Percentiles rank a stretch among this genome's conserved stretches.
phyloP scores from a whole-genome alignment of 208 protist genomes.

The Crithidia sp. region DNA sequence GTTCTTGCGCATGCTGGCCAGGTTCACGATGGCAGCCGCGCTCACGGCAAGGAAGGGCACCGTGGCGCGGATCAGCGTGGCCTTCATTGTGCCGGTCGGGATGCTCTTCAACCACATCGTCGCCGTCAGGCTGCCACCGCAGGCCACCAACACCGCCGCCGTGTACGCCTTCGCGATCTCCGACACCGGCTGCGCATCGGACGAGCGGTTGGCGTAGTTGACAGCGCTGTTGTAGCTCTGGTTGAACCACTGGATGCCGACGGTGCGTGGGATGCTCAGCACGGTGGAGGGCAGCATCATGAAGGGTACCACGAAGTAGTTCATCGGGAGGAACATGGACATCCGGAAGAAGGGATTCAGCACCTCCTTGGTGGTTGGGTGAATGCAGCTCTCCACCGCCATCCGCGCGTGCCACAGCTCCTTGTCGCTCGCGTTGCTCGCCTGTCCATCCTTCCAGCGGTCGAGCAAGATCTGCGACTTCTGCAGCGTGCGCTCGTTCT shows the following conservation, averaged over 20 bases:
- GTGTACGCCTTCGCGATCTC: constrained; percentile 85
- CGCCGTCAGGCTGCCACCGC: constrained; percentile 62
- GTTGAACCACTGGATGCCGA: constrained; percentile 94
- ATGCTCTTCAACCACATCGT: constrained; percentile 69
- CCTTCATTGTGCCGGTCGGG: constrained; percentile 49
- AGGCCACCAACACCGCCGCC: constrained; percentile 77
- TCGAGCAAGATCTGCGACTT: constrained; percentile 57
- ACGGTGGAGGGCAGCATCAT: constrained; percentile 89
- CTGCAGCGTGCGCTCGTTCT: constrained; percentile 59
- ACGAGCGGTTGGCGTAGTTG: constrained; percentile 95
- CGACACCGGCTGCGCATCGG: constrained; percentile 79
- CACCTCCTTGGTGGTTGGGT: constrained; percentile 91
- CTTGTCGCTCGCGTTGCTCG: constrained; percentile 39
- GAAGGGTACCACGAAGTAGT: constrained; percentile 89
- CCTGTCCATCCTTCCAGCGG: constrained; percentile 48
- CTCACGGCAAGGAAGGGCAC: constrained; percentile 88
- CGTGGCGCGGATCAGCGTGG: constrained; percentile 76
- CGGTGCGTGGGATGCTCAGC: constrained; percentile 62
- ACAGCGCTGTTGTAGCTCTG: constrained; percentile 94
- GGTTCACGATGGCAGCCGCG: constrained; percentile 82
- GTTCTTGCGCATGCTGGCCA: constrained; percentile 91
- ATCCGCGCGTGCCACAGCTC: constrained; percentile 90
- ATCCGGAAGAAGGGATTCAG: constrained; percentile 92
- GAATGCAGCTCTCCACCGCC: constrained; percentile 86
- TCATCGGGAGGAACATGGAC: constrained; percentile 93